Evolutionary conservation across 305 asterid genomes (phyloP), one percentile per base, ranked within the genome.

Genomic region (Fraxinus dipetala): DNA sequence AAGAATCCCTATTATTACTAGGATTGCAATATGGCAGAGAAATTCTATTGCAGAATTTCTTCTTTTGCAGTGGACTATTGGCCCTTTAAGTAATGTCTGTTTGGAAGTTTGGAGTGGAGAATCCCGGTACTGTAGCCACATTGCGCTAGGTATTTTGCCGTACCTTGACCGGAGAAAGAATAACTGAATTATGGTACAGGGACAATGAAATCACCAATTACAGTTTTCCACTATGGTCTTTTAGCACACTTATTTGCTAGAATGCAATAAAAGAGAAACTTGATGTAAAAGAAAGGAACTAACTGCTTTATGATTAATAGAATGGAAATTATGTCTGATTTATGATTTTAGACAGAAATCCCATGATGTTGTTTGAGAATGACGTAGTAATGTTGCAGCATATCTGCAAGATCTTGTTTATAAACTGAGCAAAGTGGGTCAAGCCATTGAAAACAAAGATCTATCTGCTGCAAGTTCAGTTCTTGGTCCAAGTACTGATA

Each of bases 341-440:
- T 32, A 20, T 14, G 14, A 31, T 45, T 72, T 2, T 36, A 40
- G 79, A 77, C 22, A 61, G 45, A 61, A 28, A 69, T 75, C 35
- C 31, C 73, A 59, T 78, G 35, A 22, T 59, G 76, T 31, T 31
- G 54, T 81, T 65, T 85, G 10, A 75, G 45, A 77, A 75, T 43
- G 54, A 79, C 74, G 40, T 80, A 67, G 54, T 28, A 61, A 72
- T 75, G 81, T 32, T 87, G 90, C 92, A 95, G 99, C 90, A 48
- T 91, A 89, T 87, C 84, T 96, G 84, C 99, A 94, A 90, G 98
- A 96, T 75, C 92, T 92, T 75, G 93, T 96, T 35, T 96, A 90
- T 86, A 93, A 90, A 83, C 94, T 96, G 5, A 91, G 97, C 87
- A 88, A 86, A 87, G 90, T 91, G 75, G 99, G 98, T 2, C 85